A percentile compares a stretch with the other conserved stretches of the same genome.
Evolutionary conservation across 805 yeast genomes (phyloP).

Genomic region (Torulaspora franciscae): DNA sequence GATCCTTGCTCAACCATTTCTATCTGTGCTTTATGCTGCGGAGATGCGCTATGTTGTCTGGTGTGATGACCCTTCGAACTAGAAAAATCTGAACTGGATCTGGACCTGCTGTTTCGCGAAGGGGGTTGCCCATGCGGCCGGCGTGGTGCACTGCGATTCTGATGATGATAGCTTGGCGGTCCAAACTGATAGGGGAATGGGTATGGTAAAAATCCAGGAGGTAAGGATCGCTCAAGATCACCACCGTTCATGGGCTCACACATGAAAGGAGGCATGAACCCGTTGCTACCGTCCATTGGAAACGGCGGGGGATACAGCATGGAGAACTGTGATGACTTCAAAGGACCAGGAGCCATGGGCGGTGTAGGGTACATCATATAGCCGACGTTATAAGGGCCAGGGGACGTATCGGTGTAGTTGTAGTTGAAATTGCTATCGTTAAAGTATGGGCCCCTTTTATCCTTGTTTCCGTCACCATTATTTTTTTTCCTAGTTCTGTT

Average conservation of each 20-base stretch:
- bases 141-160: conserved; percentile 1
- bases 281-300: conserved; percentile 13
- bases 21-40: not conserved
- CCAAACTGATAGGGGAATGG: conserved; percentile 10
- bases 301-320: conserved; percentile 10
- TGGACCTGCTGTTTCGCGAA: not conserved
- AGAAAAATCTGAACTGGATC: not conserved
- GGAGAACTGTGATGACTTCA: conserved; percentile 5
- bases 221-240: not conserved
- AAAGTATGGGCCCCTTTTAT: conserved; percentile 2
- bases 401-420: not conserved
- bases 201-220: conserved; percentile 4
- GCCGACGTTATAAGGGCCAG: conserved; percentile 10
- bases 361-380: conserved; percentile 17
- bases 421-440: conserved; percentile 12
- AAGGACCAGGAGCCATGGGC: conserved; percentile 3
- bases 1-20: not conserved
- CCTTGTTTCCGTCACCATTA: conserved; percentile 6
- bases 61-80: not conserved
- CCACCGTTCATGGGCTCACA: conserved; percentile 10
- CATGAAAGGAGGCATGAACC: conserved; percentile 11
- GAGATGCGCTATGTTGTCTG: not conserved
- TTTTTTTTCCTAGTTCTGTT: conserved; percentile 5
- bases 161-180: conserved; percentile 1
- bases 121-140: not conserved